Evolutionary conservation across 2,329 filamentous ascomycete species (phyloP), one percentile per base, ranked within the genome.

Genomic region (Davidsoniella neocaledoniae): DNA sequence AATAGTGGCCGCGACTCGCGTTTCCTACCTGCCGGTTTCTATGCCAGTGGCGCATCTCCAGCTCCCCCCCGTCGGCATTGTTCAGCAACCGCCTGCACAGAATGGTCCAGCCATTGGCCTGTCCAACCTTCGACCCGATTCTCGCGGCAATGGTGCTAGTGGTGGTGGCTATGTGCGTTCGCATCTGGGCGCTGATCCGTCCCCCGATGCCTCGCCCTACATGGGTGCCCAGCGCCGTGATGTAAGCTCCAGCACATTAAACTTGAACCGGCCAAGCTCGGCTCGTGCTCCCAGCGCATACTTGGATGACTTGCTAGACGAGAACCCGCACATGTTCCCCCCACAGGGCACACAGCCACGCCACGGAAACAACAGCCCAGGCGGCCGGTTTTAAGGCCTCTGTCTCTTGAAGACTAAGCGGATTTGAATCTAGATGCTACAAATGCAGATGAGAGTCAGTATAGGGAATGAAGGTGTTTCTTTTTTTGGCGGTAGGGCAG

Each of bases 1-100:
- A 69, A 71, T 51, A 69, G 72, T 46, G 76, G 76, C 57, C 81
- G 88, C 48, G 77, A 76, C 53, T 94, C 86, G 1, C 71, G 72
- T n/a, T 94, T 90, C 61, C 72, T 95, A 17, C 90, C 90, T 14
- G 82, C 90, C 2, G 90, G 90, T 1, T 95, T 94, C 67, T 96
- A 96, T 61, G 81, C 86, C 29, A 75, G 85, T 4, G 76, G 81
- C 19, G 72, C 71, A 29, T 49, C 53, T 6, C 72, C 71, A 9
- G 69, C 73, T 41, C n/a, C 63, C 61, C 50, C 68, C 63, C 10
- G 65, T 66, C 48, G 66, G 66, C 55, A 43, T 38, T 17, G 33
- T 21, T 40, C 39, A 41, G 2, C 38, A 16, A 8, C 38, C n/a
- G 4, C 38, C 43, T 33, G 29, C n/a, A n/a, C 38, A 36, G 16